Conservation (phyloP, 2,329 filamentous ascomycete species). For the Ustulina deusta region DNA sequence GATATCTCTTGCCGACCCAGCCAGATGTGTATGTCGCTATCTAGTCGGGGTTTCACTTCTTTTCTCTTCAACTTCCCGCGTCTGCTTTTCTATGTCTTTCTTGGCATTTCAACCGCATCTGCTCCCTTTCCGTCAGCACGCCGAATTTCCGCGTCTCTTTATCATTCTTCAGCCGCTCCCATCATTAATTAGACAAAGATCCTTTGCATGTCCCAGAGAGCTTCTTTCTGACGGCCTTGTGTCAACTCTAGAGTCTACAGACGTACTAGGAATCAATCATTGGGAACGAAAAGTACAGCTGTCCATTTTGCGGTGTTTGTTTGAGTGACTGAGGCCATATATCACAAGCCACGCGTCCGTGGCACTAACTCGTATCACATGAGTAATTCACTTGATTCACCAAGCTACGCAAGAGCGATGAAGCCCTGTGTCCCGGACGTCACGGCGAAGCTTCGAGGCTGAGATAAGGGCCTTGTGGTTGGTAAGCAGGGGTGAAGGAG, state of each 20-base stretch:
- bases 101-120: not conserved
- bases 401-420: not conserved
- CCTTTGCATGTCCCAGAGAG: not conserved
- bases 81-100: not conserved
- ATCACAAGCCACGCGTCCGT: constrained; percentile 6
- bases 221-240: too few species aligned
- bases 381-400: constrained; percentile 2
- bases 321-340: not conserved
- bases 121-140: constrained; percentile 19
- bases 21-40: not conserved
- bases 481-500: not conserved
- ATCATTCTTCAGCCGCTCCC: constrained; percentile 2
- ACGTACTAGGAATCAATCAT: not conserved
- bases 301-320: not conserved
- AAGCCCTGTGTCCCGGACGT: not conserved
- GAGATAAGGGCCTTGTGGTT: constrained; percentile 2
- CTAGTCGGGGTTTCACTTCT: not conserved
- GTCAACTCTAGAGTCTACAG: not conserved
- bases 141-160: constrained; percentile 12
- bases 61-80: not conserved
- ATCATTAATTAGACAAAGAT: constrained; percentile 12
- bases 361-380: not conserved
- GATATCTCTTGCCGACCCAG: not conserved
- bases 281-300: not conserved
- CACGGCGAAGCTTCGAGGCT: not conserved